phyloP scores from a whole-genome alignment of 345 rosid species.

The Rhizophora mangle region DNA sequence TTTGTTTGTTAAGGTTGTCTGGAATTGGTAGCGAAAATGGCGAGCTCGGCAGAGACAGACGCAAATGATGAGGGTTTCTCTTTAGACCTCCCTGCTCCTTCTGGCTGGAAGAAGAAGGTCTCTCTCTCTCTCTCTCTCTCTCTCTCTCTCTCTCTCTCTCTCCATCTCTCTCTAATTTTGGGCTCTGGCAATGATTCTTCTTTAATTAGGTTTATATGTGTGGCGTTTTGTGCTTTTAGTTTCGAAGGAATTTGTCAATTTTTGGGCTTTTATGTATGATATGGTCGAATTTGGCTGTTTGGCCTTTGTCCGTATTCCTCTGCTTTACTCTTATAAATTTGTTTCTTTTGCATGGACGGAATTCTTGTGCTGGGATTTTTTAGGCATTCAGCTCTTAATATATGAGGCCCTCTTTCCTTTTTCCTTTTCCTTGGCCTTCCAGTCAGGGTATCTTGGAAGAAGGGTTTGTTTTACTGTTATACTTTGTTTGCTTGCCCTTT shows the following conservation, averaged over 20 bases:
- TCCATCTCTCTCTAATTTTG: not conserved
- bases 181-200: not conserved
- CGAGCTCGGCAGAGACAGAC: constrained; percentile 19
- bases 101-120: constrained; percentile 47
- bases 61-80: constrained; percentile 24
- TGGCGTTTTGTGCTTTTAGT: no score
- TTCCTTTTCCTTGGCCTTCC: no score
- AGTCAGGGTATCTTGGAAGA: no score
- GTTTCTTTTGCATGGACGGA: not conserved
- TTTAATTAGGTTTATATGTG: not conserved
- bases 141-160: not conserved
- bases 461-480: no score
- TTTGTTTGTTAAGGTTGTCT: not conserved
- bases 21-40: constrained; percentile 25
- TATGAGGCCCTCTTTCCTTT: no score
- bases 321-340: not conserved
- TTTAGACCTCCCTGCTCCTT: constrained; percentile 45
- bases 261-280: not conserved
- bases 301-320: not conserved
- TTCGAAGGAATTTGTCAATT: not conserved
- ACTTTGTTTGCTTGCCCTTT: no score
- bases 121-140: not conserved
- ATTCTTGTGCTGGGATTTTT: not conserved
- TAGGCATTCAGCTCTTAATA: not conserved
- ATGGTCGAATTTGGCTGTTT: not conserved